Evolutionary conservation across 2,329 filamentous ascomycete species (phyloP).

Genomic region (Fusarium sp.): DNA sequence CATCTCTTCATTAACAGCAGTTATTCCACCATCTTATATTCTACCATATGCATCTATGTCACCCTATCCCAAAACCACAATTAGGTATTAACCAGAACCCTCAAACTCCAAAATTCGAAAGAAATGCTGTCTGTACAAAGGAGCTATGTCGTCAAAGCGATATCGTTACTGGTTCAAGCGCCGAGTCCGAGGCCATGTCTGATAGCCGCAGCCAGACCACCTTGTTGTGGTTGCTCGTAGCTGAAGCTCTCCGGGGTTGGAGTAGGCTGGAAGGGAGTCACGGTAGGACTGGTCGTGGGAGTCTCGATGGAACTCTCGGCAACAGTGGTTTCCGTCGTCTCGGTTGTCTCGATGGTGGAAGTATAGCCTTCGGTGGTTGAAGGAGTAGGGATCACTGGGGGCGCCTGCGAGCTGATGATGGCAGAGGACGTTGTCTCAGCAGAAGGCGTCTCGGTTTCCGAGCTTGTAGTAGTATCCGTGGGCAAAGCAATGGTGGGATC

Average conservation of each 20-base stretch:
- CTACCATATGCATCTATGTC: constrained; percentile 17
- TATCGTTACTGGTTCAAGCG: constrained; percentile 4
- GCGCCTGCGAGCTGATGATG: not conserved
- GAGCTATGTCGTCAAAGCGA: constrained; percentile 14
- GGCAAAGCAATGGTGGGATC: not conserved
- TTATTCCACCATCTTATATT: constrained; percentile 7
- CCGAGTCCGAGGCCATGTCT: constrained; percentile 11
- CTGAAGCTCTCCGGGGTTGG: constrained; percentile 12
- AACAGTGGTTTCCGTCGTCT: not conserved
- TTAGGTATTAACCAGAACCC: constrained; percentile 34
- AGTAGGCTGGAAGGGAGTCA: constrained; percentile 17
- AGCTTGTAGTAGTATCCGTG: constrained; percentile 6
- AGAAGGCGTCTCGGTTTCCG: constrained; percentile 9
- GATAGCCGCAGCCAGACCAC: not conserved
- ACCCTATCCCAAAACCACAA: constrained; percentile 2
- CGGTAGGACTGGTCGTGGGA: constrained; percentile 6
- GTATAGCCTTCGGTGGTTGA: not conserved
- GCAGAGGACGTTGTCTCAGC: constrained; percentile 1
- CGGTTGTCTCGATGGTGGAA: not conserved
- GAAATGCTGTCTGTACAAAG: constrained; percentile 31
- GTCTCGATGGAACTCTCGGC: not conserved
- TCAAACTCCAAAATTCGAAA: constrained; percentile 28
- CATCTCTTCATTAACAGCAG: not conserved
- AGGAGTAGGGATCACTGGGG: not conserved
- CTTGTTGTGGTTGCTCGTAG: not conserved